Evolutionary conservation across 2,329 filamentous ascomycete species (phyloP).

Genomic region (Mariannaea sp.): DNA sequence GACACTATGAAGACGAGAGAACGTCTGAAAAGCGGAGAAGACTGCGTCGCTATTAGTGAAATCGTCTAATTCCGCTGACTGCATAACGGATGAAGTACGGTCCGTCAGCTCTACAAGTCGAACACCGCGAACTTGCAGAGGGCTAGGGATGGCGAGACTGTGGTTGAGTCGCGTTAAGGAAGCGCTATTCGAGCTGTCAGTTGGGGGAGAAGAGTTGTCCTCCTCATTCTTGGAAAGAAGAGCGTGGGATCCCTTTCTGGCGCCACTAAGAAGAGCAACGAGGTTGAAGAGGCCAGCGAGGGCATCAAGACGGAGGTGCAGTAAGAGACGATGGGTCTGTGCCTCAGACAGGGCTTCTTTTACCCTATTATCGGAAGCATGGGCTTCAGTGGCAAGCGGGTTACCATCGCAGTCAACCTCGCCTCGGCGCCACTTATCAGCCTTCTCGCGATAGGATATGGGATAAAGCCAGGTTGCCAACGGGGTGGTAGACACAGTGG

Average conservation of each 20-base stretch:
- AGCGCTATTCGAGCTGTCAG: neutral
- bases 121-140: slow-evolving; percentile 66
- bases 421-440: slow-evolving; percentile 68
- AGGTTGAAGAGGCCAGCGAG: slow-evolving; percentile 39
- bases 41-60: slow-evolving; percentile 77
- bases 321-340: slow-evolving; percentile 32
- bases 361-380: slow-evolving; percentile 34
- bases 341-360: slow-evolving; percentile 36
- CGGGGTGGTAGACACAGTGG: slow-evolving; percentile 83
- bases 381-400: slow-evolving; percentile 38
- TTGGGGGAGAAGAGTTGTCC: neutral
- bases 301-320: slow-evolving; percentile 39
- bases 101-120: slow-evolving; percentile 87
- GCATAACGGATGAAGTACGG: slow-evolving; percentile 94
- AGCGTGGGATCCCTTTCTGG: slow-evolving; percentile 16
- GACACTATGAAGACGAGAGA: slow-evolving; percentile 82
- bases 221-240: slow-evolving; percentile 9
- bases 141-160: slow-evolving; percentile 4
- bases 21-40: slow-evolving; percentile 87
- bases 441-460: slow-evolving; percentile 59
- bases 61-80: slow-evolving; percentile 81
- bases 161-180: neutral
- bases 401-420: slow-evolving; percentile 83
- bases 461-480: slow-evolving; percentile 77
- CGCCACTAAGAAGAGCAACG: slow-evolving; percentile 35